Evolutionary conservation across 2,329 filamentous ascomycete species (phyloP).

Genomic region (Pleoardoris graminearum): DNA sequence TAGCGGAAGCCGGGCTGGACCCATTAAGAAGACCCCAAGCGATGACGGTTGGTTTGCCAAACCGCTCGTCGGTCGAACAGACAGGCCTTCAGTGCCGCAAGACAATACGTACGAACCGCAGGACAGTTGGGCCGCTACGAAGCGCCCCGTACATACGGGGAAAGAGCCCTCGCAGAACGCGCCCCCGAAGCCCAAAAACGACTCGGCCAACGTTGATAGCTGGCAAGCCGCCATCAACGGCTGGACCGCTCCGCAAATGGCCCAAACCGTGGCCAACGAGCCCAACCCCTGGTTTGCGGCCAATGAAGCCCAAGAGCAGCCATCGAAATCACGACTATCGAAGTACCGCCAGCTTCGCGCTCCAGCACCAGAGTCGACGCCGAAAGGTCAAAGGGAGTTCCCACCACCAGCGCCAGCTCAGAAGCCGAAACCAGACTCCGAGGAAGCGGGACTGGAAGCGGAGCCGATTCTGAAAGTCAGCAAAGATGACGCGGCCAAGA

Average conservation of each 20-base stretch:
- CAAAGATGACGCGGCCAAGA: conserved; percentile 15
- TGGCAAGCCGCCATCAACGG: conserved; percentile 3
- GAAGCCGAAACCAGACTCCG: conserved; percentile 15
- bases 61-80: background rate
- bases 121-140: background rate
- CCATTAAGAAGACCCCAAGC: background rate
- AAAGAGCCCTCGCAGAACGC: background rate
- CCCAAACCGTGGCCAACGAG: background rate
- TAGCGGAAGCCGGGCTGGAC: background rate
- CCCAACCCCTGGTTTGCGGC: background rate
- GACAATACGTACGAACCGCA: background rate
- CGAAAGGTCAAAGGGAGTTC: conserved; percentile 41
- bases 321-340: background rate
- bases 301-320: background rate
- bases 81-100: background rate
- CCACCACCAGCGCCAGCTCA: conserved; percentile 15
- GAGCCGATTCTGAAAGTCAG: conserved; percentile 30
- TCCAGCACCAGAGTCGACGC: background rate
- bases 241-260: background rate
- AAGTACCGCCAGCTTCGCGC: background rate
- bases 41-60: background rate
- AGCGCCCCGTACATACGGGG: background rate
- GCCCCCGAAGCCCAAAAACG: background rate
- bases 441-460: conserved; percentile 17
- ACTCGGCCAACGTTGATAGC: background rate